phyloP scores from a whole-genome alignment of 805 yeast species.

The Blastobotrys muscicola region DNA sequence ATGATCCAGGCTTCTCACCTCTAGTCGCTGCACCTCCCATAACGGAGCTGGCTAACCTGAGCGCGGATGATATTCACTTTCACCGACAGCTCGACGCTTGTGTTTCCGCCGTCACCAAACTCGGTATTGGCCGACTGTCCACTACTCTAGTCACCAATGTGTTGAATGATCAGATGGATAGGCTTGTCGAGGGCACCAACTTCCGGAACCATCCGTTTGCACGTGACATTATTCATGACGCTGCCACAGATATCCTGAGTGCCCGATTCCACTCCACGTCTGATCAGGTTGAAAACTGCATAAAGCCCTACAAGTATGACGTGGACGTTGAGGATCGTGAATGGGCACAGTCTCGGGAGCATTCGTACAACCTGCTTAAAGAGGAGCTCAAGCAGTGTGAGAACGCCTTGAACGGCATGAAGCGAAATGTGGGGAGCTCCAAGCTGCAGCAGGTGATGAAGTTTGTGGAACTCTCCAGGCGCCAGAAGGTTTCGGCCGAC shows the following conservation, averaged over 20 bases:
- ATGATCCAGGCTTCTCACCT: conserved; percentile 6
- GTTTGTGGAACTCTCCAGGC: conserved; percentile 35
- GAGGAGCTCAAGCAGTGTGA: conserved; percentile 85
- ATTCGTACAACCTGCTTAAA: conserved; percentile 58
- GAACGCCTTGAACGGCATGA: conserved; percentile 47
- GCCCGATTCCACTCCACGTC: conserved; percentile 83
- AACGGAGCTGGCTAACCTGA: conserved; percentile 45
- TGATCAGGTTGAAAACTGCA: conserved; percentile 97
- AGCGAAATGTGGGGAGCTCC: conserved; percentile 68
- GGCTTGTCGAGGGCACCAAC: conserved; percentile 63
- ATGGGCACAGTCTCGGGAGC: conserved; percentile 77
- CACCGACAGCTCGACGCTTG: conserved; percentile 76
- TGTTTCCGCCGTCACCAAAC: conserved; percentile 74
- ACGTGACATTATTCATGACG: conserved; percentile 68
- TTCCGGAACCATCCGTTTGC: conserved; percentile 83
- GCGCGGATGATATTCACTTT: conserved; percentile 75
- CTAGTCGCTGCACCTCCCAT: conserved; percentile 33
- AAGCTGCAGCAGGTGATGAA: conserved; percentile 77
- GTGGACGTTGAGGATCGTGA: conserved; percentile 94
- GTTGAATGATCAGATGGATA: conserved; percentile 64
- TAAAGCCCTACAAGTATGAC: conserved; percentile 95
- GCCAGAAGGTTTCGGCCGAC: conserved; percentile 8
- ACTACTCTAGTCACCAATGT: conserved; percentile 77
- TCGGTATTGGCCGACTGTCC: conserved; percentile 88
- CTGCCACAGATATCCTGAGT: conserved; percentile 71